These are phyloP conservation scores for Lactarius trivialis DNA, from an alignment of 768 basidiomycete genomes.

Conservation along the genomic window DNA sequence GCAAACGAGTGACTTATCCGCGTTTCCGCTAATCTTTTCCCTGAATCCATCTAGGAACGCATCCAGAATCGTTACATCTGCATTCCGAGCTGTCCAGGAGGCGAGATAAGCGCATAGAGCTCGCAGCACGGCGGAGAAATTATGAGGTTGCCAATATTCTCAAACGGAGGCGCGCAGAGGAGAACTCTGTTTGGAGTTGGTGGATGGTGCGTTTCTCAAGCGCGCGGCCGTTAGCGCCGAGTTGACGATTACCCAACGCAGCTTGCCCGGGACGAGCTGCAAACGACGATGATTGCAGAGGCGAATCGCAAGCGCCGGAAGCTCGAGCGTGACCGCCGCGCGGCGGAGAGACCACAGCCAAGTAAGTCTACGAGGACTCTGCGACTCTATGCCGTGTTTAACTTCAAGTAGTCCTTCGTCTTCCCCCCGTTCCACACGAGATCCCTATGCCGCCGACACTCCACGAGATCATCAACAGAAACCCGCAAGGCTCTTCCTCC, in stretches of 20 bases:
- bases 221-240: neutral
- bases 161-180: constrained; percentile 61
- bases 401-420: constrained; percentile 43
- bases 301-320: constrained; percentile 79
- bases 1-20: constrained; percentile 2
- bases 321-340: constrained; percentile 80
- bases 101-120: constrained; percentile 72
- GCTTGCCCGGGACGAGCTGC: constrained; percentile 71
- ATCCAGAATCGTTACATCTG: constrained; percentile 81
- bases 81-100: constrained; percentile 73
- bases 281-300: constrained; percentile 84
- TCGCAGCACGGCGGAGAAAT: constrained; percentile 67
- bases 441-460: constrained; percentile 53
- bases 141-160: constrained; percentile 59
- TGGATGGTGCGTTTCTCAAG: constrained; percentile 45
- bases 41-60: constrained; percentile 47
- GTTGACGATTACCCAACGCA: constrained; percentile 28
- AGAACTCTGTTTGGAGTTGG: constrained; percentile 78
- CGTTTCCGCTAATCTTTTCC: constrained; percentile 1
- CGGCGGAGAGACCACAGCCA: constrained; percentile 67
- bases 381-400: neutral
- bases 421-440: constrained; percentile 49
- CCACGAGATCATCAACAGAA: constrained; percentile 57
- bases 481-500: constrained; percentile 39
- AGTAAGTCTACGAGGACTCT: constrained; percentile 37